A percentile compares a stretch with the other conserved stretches of the same genome.
phyloP scores from a whole-genome alignment of 352 stramenopile species.

The Thraustochytrium striatum region DNA sequence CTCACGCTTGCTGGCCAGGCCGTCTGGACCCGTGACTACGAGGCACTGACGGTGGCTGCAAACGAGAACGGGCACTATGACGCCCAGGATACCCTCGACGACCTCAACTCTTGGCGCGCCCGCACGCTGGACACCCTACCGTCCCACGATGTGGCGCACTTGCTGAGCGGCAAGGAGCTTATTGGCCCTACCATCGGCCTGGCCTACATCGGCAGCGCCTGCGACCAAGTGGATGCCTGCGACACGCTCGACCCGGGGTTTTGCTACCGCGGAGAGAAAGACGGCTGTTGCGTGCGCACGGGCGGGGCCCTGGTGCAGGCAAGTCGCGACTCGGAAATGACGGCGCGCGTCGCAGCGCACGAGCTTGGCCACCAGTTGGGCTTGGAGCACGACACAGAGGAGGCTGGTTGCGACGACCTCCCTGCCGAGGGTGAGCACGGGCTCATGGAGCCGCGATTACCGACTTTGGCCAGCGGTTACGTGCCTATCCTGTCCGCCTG shows the following conservation, averaged over 20 bases:
- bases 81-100: neutral
- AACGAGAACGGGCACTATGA: neutral
- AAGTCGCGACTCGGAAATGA: neutral
- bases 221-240: neutral
- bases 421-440: neutral
- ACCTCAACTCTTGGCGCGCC: neutral
- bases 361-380: slow-evolving; percentile 49
- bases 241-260: neutral
- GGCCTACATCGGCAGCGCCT: slow-evolving; percentile 24
- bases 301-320: slow-evolving; percentile 14
- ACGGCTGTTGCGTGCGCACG: neutral
- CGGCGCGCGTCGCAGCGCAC: slow-evolving; percentile 40
- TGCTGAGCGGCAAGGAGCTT: slow-evolving; percentile 35
- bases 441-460: neutral
- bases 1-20: neutral
- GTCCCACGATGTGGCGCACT: slow-evolving; percentile 16
- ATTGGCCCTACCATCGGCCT: slow-evolving; percentile 16
- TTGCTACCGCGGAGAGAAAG: neutral
- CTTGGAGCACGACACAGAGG: slow-evolving; percentile 17
- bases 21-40: neutral
- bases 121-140: neutral
- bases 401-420: neutral
- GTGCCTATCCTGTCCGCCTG: neutral
- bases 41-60: neutral
- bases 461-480: neutral